Conservation (phyloP, 192 early-diverging fungal species). For the Dispira simplex region DNA sequence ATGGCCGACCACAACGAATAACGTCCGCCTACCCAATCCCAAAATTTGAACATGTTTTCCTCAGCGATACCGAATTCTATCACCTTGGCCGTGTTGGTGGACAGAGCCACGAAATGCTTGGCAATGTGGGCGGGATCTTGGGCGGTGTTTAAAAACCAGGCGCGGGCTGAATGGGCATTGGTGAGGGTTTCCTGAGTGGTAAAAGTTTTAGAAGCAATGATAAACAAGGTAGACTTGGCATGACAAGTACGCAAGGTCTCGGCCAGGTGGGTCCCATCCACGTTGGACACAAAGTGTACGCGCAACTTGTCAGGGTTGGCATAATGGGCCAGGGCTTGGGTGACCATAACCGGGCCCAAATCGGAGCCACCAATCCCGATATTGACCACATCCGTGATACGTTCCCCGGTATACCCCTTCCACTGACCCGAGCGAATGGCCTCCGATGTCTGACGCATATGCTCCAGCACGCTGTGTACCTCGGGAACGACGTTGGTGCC, state of each 20-base stretch:
- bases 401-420: constrained; percentile 92
- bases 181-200: constrained; percentile 99
- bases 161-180: constrained; percentile 85
- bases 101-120: constrained; percentile 98
- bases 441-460: constrained; percentile 78
- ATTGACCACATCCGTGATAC: constrained; percentile 91
- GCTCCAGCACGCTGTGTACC: constrained; percentile 84
- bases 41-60: constrained; percentile 99
- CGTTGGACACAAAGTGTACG: constrained; percentile 95
- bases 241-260: constrained; percentile 77
- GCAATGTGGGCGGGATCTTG: constrained; percentile 80
- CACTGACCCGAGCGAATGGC: constrained; percentile 76
- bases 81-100: constrained; percentile 83
- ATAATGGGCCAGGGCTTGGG: constrained; percentile 95
- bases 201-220: constrained; percentile 95
- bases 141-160: constrained; percentile 80
- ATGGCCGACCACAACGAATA: constrained; percentile 99
- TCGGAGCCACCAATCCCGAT: constrained; percentile 99
- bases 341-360: constrained; percentile 96
- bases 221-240: constrained; percentile 84
- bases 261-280: constrained; percentile 95
- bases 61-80: constrained; percentile 84
- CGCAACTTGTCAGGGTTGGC: constrained; percentile 47
- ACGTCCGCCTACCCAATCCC: constrained; percentile 98
- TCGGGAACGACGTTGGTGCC: constrained; percentile 91